Evolutionary conservation across 2,329 filamentous ascomycete genomes (phyloP).

Genomic region (Colletotrichum magnum): DNA sequence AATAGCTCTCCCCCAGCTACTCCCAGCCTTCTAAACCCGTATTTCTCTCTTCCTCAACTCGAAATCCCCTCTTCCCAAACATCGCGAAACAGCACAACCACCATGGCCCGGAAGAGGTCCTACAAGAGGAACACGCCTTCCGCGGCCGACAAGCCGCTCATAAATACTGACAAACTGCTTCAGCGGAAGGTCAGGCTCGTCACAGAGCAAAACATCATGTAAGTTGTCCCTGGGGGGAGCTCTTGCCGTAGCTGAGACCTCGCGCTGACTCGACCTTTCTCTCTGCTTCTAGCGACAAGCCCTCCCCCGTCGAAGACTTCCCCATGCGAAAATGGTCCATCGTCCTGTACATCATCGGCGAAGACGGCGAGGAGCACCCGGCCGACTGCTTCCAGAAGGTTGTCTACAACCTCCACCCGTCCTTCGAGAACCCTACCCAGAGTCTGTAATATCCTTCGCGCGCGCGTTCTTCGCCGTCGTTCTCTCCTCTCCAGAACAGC

Average conservation of each 20-base stretch:
- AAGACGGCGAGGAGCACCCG: conserved; percentile 85
- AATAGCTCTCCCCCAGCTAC: background rate
- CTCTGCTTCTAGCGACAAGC: conserved; percentile 74
- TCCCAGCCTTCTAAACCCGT: background rate
- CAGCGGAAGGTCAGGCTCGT: conserved; percentile 94
- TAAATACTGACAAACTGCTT: conserved; percentile 51
- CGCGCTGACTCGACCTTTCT: conserved; percentile 42
- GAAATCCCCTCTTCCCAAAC: conserved; percentile 1
- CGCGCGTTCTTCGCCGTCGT: conserved; percentile 4
- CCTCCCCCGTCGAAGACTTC: conserved; percentile 86
- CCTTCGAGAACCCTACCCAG: conserved; percentile 89
- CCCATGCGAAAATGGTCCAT: conserved; percentile 96
- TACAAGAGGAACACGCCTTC: background rate
- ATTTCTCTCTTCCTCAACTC: background rate
- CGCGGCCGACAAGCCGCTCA: background rate
- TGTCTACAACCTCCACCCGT: conserved; percentile 93
- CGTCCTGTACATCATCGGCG: conserved; percentile 86
- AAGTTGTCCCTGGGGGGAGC: conserved; percentile 48
- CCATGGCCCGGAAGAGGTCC: conserved; percentile 19
- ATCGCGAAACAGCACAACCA: conserved; percentile 10
- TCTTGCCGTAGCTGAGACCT: background rate
- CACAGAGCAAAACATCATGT: conserved; percentile 92
- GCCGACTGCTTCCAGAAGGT: conserved; percentile 93
- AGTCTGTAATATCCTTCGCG: conserved; percentile 69
- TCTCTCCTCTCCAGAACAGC: background rate